phyloP scores from a whole-genome alignment of 169 alveolate genomes.

The Plasmodium cynomolgi region DNA sequence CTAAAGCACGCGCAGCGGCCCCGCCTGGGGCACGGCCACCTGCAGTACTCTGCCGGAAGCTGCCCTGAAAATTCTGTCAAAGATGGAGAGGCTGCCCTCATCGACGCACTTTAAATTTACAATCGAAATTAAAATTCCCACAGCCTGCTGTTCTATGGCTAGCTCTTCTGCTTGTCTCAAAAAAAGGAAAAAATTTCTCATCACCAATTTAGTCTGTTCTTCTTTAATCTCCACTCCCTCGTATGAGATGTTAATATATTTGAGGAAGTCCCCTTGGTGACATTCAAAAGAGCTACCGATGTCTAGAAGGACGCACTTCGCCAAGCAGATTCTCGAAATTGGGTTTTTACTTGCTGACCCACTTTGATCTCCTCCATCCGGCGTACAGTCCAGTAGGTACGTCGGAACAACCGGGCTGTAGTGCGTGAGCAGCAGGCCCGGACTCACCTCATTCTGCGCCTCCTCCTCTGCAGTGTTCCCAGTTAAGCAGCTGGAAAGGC shows the following conservation, averaged over 20 bases:
- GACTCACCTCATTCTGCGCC: conserved; percentile 70
- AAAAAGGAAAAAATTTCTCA: conserved; percentile 84
- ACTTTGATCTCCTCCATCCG: neutral
- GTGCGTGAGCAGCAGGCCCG: conserved; percentile 93
- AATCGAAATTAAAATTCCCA: conserved; percentile 75
- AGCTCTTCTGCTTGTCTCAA: conserved; percentile 89
- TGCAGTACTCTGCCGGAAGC: conserved; percentile 82
- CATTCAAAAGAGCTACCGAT: conserved; percentile 47
- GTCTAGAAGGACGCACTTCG: conserved; percentile 76
- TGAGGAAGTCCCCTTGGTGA: conserved; percentile 25
- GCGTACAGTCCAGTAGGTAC: conserved; percentile 78
- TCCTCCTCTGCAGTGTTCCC: neutral
- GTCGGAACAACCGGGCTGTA: conserved; percentile 93
- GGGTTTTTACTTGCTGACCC: neutral
- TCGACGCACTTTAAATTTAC: conserved; percentile 76
- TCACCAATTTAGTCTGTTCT: conserved; percentile 70
- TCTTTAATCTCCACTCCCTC: conserved; percentile 10
- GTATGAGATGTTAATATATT: conserved; percentile 75
- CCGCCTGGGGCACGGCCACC: neutral
- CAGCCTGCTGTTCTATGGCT: conserved; percentile 74
- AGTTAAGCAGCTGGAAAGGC: neutral
- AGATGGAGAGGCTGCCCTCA: conserved; percentile 85
- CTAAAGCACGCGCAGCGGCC: neutral
- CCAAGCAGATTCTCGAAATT: conserved; percentile 50
- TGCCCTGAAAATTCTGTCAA: conserved; percentile 90